phyloP scores from a whole-genome alignment of 495 filamentous ascomycete species.

The Rhypophila decipiens region DNA sequence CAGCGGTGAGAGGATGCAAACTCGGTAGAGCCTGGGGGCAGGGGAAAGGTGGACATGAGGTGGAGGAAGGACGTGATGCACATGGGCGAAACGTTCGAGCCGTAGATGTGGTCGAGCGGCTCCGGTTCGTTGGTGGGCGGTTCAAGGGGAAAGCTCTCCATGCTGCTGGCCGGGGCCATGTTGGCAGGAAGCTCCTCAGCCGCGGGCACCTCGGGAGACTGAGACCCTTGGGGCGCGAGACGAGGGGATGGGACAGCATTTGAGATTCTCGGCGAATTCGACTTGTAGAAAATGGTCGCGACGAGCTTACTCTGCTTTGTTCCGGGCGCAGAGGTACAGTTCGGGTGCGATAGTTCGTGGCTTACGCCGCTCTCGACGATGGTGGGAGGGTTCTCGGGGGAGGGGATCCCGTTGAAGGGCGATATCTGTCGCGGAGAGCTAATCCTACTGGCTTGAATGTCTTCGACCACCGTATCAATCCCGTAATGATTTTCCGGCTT shows the following conservation, averaged over 20 bases:
- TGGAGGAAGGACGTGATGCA: slow-evolving; percentile 79
- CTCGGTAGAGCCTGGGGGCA: slow-evolving; percentile 47
- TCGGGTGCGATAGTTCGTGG: slow-evolving; percentile 50
- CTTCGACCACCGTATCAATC: slow-evolving; percentile 50
- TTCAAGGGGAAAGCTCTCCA: slow-evolving; percentile 66
- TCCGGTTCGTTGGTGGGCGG: slow-evolving; percentile 56
- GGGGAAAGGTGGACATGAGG: slow-evolving; percentile 62
- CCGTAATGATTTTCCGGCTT: slow-evolving; percentile 45
- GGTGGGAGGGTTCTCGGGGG: slow-evolving; percentile 41
- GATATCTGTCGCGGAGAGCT: slow-evolving; percentile 31
- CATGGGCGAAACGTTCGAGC: slow-evolving; percentile 67
- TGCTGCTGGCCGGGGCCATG: slow-evolving; percentile 58
- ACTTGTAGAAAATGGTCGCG: slow-evolving; percentile 66
- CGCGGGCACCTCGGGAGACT: slow-evolving; percentile 19
- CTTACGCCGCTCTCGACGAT: slow-evolving; percentile 52
- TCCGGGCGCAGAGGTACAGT: slow-evolving; percentile 45
- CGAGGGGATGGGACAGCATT: slow-evolving; percentile 27
- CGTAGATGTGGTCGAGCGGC: slow-evolving; percentile 70
- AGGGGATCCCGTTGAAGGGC: slow-evolving; percentile 48
- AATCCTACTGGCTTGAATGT: slow-evolving; percentile 27
- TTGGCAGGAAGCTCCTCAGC: slow-evolving; percentile 42
- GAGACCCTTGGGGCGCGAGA: slow-evolving; percentile 16
- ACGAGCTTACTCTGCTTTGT: slow-evolving; percentile 42
- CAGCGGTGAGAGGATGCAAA: slow-evolving; percentile 64
- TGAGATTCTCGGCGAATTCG: slow-evolving; percentile 26